Base-by-base conservation (phyloP, 2,329 filamentous ascomycete species). In the Cyphellophora europaea region DNA sequence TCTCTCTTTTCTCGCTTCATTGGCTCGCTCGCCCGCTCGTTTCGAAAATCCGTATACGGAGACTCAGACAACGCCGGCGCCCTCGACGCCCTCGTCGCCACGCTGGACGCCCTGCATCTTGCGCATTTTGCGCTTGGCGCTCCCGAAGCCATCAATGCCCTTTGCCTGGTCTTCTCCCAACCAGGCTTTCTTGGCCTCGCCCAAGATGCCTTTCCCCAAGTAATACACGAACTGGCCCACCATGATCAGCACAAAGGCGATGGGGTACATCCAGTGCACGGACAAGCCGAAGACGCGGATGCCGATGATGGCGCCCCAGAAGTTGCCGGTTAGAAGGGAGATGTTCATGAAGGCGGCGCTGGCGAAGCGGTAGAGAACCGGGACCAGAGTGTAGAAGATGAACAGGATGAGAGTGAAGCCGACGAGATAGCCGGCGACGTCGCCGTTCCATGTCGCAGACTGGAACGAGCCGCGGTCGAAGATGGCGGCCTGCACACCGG, bases 281-380 rank as follows among this genome's bases (percentile, higher is more conserved):
- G 61, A 61, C 49, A 82, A 74, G 29, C 80, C 76, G 53, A 98
- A 93, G 32, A 96, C 83, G 55, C 79, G 73, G 48, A 93, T 76
- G 32, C 91, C 91, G 49, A 98, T 89, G 48, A 93, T 82, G 43
- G 93, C 82, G 46, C 87, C 88, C 91, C 91, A 98, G 65, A 96
- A 96, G 63, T 93, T 95, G 50, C 79, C 85, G 2, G 91, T 96
- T 41, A 98, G 69, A 46, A 98, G 67, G 5, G 82, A 89, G 52
- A 96, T 93, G 61, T 98, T 93, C 68, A 95, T 93, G 63, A 98
- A 95, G 13, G 88, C 89, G 3, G 91, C 91, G 11, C 77, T 83
- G 17, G 82, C 82, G 65, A 96, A 82, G 46, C 91, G 84, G 61
- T 96, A 79, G 44, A 98, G 72, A 36, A 96, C 64, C 0, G 91